These are phyloP conservation scores for Emericellopsis terricola DNA, from an alignment of 495 filamentous ascomycete species.

Conservation along the genomic window DNA sequence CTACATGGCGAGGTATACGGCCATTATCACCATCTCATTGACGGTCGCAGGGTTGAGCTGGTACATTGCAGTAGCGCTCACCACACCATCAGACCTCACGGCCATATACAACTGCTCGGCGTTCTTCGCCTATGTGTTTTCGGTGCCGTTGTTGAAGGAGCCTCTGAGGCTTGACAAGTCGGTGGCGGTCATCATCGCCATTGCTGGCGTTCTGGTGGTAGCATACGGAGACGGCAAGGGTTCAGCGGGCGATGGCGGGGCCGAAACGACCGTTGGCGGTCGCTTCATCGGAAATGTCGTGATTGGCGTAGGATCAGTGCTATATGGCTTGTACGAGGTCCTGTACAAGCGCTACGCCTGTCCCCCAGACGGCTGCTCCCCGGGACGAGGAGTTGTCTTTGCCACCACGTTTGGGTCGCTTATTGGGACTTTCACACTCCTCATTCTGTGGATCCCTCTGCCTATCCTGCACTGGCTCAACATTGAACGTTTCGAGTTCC, in stretches of 20 bases:
- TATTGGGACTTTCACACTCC: slow-evolving; percentile 69
- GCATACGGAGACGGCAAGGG: slow-evolving; percentile 60
- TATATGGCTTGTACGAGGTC: slow-evolving; percentile 96
- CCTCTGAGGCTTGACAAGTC: slow-evolving; percentile 64
- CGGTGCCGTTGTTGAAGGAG: slow-evolving; percentile 74
- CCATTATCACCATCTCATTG: slow-evolving; percentile 65
- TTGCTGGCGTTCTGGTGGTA: slow-evolving; percentile 74
- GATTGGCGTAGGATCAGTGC: slow-evolving; percentile 80
- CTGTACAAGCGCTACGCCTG: slow-evolving; percentile 85
- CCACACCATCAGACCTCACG: slow-evolving; percentile 78
- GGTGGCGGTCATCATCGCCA: slow-evolving; percentile 66
- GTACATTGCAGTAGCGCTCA: slow-evolving; percentile 90
- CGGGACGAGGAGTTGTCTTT: slow-evolving; percentile 74
- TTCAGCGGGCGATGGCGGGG: slow-evolving; percentile 9
- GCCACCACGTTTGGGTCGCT: slow-evolving; percentile 78
- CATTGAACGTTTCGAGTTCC: slow-evolving; percentile 66
- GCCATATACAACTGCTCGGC: slow-evolving; percentile 99
- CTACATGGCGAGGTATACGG: slow-evolving; percentile 63
- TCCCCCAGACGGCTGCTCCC: slow-evolving; percentile 71
- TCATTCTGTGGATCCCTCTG: slow-evolving; percentile 81
- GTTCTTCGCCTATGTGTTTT: slow-evolving; percentile 96
- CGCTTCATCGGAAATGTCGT: slow-evolving; percentile 71
- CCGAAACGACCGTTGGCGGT: slow-evolving; percentile 19
- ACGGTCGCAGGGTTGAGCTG: slow-evolving; percentile 86
- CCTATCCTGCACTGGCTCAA: slow-evolving; percentile 65